Evolutionary conservation across 306 rosid genomes (phyloP).

Genomic region (Vigna unguiculata): DNA sequence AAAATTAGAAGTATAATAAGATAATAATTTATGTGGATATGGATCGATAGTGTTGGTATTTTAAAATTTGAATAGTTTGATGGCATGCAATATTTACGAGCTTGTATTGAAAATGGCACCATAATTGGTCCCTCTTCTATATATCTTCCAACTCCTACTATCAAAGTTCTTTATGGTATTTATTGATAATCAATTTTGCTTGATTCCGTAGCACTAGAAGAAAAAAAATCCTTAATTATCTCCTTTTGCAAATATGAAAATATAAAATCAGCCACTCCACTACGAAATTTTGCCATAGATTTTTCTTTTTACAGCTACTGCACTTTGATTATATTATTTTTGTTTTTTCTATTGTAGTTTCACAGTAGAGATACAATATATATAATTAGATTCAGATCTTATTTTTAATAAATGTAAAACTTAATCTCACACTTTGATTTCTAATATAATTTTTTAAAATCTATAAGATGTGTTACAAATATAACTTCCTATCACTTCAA

Average conservation of each 20-base stretch:
- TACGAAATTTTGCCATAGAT: background rate
- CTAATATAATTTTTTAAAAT: too few relatives aligned
- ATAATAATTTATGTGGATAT: background rate
- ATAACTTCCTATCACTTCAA: too few relatives aligned
- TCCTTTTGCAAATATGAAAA: background rate
- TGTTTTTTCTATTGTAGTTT: too few relatives aligned
- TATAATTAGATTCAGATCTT: too few relatives aligned
- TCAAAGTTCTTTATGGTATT: slow-evolving; percentile 32
- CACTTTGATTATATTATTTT: too few relatives aligned
- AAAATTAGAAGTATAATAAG: background rate
- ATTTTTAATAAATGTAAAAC: too few relatives aligned
- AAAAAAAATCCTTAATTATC: background rate
- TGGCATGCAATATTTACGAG: background rate
- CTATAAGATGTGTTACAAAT: too few relatives aligned
- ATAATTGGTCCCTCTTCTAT: background rate
- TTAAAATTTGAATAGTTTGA: slow-evolving; percentile 10
- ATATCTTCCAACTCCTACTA: slow-evolving; percentile 14
- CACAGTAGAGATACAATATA: too few relatives aligned
- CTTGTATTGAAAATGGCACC: slow-evolving; percentile 2
- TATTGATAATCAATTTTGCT: slow-evolving; percentile 14
- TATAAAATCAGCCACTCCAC: background rate
- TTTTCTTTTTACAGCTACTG: too few relatives aligned
- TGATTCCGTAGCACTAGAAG: background rate
- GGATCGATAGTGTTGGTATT: background rate
- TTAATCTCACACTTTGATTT: too few relatives aligned